Conservation (phyloP, 768 basidiomycete genomes). For the Basidioascus undulatus region DNA sequence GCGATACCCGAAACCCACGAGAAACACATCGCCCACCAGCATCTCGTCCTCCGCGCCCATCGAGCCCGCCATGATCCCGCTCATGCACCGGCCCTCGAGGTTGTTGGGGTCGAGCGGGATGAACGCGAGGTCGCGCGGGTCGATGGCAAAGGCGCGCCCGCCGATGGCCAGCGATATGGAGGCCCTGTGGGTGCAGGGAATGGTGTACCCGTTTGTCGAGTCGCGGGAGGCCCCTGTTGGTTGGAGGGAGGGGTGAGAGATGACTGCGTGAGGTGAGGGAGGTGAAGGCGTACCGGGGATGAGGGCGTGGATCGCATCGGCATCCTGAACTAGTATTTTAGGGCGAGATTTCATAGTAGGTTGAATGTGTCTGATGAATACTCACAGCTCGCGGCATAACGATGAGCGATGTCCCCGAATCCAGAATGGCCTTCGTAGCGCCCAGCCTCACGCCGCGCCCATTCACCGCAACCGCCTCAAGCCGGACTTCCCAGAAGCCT, state of each 20-base stretch:
- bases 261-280: neutral
- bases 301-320: constrained; percentile 28
- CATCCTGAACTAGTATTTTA: too few species aligned
- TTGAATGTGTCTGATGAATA: too few species aligned
- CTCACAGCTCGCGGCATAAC: too few species aligned
- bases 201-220: constrained; percentile 31
- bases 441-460: too few species aligned
- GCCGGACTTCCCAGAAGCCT: too few species aligned
- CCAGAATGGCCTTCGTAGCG: too few species aligned
- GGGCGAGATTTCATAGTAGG: too few species aligned
- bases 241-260: too few species aligned
- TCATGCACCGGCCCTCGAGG: constrained; percentile 33
- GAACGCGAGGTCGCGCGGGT: constrained; percentile 40
- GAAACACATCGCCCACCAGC: constrained; percentile 50
- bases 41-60: constrained; percentile 37
- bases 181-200: constrained; percentile 34
- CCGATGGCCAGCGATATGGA: constrained; percentile 34
- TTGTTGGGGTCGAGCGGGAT: constrained; percentile 28
- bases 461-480: too few species aligned
- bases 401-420: too few species aligned
- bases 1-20: too few species aligned
- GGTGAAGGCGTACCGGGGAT: constrained; percentile 34
- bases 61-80: constrained; percentile 40
- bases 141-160: constrained; percentile 34
- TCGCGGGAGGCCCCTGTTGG: neutral